Evolutionary conservation across 2,329 filamentous ascomycete genomes (phyloP), one percentile per base, ranked within the genome.

Genomic region (Diaporthe ilicicola): DNA sequence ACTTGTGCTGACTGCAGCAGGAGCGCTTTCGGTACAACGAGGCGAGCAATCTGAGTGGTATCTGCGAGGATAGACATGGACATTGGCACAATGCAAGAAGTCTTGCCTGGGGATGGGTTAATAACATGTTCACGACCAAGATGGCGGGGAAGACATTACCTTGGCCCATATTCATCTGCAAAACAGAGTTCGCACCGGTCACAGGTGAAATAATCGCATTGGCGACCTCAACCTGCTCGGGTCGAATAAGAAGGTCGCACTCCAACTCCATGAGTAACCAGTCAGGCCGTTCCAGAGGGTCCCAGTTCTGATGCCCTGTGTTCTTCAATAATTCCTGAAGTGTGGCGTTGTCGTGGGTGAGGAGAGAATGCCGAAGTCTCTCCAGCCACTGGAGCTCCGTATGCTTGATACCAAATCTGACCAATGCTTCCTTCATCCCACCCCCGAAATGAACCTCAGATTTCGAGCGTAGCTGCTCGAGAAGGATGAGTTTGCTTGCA

Each of bases 251-350:
- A 2, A 93, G 78, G 70, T 92, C 85, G 0, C 86, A 83, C 65
- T 93, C 91, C 17, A 93, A 86, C 73, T 93, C 91, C 0, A 94
- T 78, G 0, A 93, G 80, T 0, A 93, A 77, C 88, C 90, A 92
- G 74, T 93, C 91, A 0, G 89, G 83, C 39, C 85, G 77, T 0
- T 88, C 79, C 0, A 77, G n/a, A 0, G 89, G 86, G 2, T 82
- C 75, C 90, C 90, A 92, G 37, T 90, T 88, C 0, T 75, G 76
- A 74, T 92, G 90, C 0, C 88, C 89, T 0, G 46, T 39, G 61
- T 87, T 88, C 0, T 69, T 70, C 15, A 78, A 74, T 71, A 91
- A 88, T 4, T 87, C 84, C 1, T 74, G 19, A 1, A 80, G 73
- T 76, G 74, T 74, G 73, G 78, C 69, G 74, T 69, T 22, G 29